Base-by-base conservation (phyloP, 306 rosid genomes). In the Trichosanthes truncata region DNA sequence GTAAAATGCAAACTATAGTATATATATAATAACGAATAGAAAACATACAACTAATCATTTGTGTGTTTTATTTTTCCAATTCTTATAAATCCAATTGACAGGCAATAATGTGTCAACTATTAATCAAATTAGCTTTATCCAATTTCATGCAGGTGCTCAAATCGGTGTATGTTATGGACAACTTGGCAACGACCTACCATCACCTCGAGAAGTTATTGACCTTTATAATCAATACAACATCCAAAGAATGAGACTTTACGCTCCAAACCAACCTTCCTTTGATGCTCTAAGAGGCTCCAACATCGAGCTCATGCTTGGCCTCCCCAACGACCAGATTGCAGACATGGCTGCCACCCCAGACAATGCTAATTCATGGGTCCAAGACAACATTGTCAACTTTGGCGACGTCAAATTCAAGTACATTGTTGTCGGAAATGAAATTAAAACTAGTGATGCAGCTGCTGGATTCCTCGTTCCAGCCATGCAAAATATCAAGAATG, bases 161-260 rank as follows among this genome's bases (percentile, higher is more conserved):
- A 80, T 82, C 12, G 91, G 88, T 35, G 90, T 90, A 9, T 86
- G 90, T 23, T 90, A 90, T 69, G 92, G 95, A 84, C 81, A 74
- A 66, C 25, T 65, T 18, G 90, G 84, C 0, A 11, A 68, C 10
- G 52, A 68, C 52, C 10, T 68, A n/a, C 75, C 75, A 68, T 68
- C 53, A 4, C 33, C 75, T 0, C 0, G 0, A 12, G 75, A 68
- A 23, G 66, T 84, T 23, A 29, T 78, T 0, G 77, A 78, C 7
- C 84, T 68, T 18, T 66, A 66, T 46, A 17, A 66, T 3, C 26
- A 66, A 20, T 36, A 66, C 73, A 36, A 66, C 48, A 66, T 66
- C 48, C 26, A 66, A 66, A 66, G 73, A 66, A 66, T 66, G 73
- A 48, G 73, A 66, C 73, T 66, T 10, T 66, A 66, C 14, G 74